phyloP scores from a whole-genome alignment of 352 stramenopile genomes.

The Pythium rishiriense region DNA sequence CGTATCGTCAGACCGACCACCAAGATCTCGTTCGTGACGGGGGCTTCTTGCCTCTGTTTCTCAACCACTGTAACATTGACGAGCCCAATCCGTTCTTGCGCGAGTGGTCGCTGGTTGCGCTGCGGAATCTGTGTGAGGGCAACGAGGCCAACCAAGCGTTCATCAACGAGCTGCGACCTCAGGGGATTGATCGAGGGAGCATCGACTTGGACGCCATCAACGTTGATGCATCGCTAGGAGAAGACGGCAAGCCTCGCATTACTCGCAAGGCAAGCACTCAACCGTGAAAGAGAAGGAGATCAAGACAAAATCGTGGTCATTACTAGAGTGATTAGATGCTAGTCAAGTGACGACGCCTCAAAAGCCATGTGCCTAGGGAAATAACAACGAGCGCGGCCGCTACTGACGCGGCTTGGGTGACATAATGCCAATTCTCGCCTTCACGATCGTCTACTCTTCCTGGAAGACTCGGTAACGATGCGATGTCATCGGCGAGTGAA shows the following conservation, averaged over 20 bases:
- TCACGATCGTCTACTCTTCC: neutral
- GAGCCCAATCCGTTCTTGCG: constrained; percentile 85
- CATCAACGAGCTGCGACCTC: constrained; percentile 64
- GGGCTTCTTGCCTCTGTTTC: constrained; percentile 75
- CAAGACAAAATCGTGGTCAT: neutral
- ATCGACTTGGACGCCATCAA: constrained; percentile 35
- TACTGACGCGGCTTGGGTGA: neutral
- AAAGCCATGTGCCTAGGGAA: neutral
- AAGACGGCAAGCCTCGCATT: constrained; percentile 32
- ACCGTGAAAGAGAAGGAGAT: constrained; percentile 3
- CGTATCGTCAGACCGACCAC: constrained; percentile 58
- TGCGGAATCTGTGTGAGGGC: constrained; percentile 89
- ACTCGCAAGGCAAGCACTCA: constrained; percentile 3
- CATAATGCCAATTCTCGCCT: neutral
- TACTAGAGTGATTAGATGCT: neutral
- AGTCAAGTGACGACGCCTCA: neutral
- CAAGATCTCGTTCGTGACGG: constrained; percentile 81
- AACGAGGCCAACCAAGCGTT: constrained; percentile 74
- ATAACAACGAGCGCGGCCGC: neutral
- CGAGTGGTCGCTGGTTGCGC: constrained; percentile 87
- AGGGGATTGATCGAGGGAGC: constrained; percentile 41
- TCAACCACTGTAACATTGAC: constrained; percentile 91
- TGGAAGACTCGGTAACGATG: neutral
- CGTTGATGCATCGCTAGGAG: constrained; percentile 30
- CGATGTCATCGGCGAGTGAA: neutral